Conservation (phyloP, 352 stramenopile genomes). For the Blastocystis sp. region DNA sequence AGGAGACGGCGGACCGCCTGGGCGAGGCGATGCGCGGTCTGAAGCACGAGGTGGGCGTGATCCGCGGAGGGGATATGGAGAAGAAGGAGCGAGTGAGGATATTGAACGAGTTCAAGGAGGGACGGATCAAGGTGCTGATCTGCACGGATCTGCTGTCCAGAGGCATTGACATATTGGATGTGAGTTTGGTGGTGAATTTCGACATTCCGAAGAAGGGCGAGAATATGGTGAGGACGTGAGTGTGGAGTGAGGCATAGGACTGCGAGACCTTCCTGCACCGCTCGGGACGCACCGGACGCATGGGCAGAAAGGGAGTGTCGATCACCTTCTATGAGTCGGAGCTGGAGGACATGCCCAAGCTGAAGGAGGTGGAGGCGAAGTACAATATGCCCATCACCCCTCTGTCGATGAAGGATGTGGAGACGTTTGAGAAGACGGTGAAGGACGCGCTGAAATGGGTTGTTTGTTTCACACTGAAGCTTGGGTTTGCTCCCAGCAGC, state of each 20-base stretch:
- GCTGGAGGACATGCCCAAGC: constrained; percentile 14
- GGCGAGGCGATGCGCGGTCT: constrained; percentile 2
- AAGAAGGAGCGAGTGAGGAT: constrained; percentile 21
- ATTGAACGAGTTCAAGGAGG: constrained; percentile 45
- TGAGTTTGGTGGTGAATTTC: constrained; percentile 66
- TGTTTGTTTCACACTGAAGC: constrained; percentile 20
- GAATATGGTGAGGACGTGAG: background rate
- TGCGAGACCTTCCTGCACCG: constrained; percentile 65
- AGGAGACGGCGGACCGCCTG: constrained; percentile 45
- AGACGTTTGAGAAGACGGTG: constrained; percentile 56
- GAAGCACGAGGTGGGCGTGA: constrained; percentile 19
- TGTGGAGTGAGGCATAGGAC: constrained; percentile 20
- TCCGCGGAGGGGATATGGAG: constrained; percentile 64
- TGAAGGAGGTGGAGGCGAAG: constrained; percentile 50
- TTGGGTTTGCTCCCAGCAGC: background rate
- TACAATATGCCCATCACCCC: constrained; percentile 49
- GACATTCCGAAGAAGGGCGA: constrained; percentile 56
- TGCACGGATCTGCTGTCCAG: constrained; percentile 52
- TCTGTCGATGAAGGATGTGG: constrained; percentile 20
- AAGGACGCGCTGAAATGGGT: constrained; percentile 10
- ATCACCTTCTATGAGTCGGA: constrained; percentile 52
- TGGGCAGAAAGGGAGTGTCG: constrained; percentile 56
- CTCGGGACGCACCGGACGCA: constrained; percentile 59
- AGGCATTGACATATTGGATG: constrained; percentile 62
- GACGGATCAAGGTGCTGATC: constrained; percentile 60